Percentiles rank a stretch among this genome's conserved stretches.
Conservation (phyloP, 2,329 filamentous ascomycete genomes). For the Aureobasidium mangrovei region DNA sequence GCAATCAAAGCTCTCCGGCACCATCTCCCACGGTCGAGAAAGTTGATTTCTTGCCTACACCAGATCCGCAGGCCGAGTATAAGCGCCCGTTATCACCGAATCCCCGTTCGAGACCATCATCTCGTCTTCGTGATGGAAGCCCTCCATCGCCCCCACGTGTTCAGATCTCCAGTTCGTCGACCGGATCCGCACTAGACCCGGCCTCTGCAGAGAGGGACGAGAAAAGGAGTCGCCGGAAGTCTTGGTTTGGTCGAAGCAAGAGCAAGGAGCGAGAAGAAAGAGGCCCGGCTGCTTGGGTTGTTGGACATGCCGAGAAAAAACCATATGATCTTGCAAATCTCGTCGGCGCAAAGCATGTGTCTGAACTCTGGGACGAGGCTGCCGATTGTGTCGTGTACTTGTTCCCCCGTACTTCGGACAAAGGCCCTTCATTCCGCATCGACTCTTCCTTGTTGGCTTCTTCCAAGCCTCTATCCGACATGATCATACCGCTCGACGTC, state of each 20-base stretch:
- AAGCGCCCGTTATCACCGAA: background rate
- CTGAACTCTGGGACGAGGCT: constrained; percentile 53
- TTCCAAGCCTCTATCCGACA: constrained; percentile 39
- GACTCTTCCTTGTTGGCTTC: constrained; percentile 51
- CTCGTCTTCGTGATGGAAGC: background rate
- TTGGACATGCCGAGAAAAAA: constrained; percentile 48
- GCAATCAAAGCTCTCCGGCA: background rate
- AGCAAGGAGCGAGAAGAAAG: constrained; percentile 27
- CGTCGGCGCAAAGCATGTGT: constrained; percentile 44
- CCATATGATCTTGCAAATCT: constrained; percentile 47
- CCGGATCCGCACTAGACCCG: background rate
- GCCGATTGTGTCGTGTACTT: constrained; percentile 57
- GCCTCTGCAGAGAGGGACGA: constrained; percentile 14
- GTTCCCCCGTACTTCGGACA: constrained; percentile 48
- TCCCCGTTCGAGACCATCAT: background rate
- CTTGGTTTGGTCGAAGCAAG: constrained; percentile 26
- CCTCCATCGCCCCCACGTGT: background rate
- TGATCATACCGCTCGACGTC: constrained; percentile 17
- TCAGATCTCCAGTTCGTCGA: background rate
- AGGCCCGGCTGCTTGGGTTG: constrained; percentile 47
- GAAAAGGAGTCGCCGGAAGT: constrained; percentile 25
- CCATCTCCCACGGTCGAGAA: background rate
- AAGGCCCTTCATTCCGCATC: constrained; percentile 52
- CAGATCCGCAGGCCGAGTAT: background rate
- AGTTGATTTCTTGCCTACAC: background rate